Conservation (phyloP, 345 rosid species). For the Sapria himalayana region DNA sequence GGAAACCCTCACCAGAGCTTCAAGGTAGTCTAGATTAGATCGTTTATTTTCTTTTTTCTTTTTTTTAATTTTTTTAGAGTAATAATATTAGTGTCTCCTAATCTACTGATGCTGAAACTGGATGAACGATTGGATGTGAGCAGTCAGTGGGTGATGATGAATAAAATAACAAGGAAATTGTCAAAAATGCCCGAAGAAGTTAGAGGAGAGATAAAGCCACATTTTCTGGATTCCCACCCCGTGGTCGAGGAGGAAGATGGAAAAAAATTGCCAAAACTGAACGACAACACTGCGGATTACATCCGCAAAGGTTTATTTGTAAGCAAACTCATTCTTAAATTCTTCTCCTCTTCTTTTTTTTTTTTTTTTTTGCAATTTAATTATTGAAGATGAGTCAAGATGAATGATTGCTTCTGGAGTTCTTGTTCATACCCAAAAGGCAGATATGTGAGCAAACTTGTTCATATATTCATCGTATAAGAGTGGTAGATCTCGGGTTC, state of each 20-base stretch:
- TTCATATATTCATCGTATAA: too few species aligned
- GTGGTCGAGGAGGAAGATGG: constrained; percentile 61
- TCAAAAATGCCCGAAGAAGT: constrained; percentile 90
- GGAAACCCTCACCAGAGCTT: constrained; percentile 62
- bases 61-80: too few species aligned
- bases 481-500: background rate
- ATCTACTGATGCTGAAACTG: background rate
- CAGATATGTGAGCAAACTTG: too few species aligned
- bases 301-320: constrained; percentile 74
- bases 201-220: constrained; percentile 65
- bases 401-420: too few species aligned
- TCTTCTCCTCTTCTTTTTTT: background rate
- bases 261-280: constrained; percentile 76
- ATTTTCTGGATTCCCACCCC: constrained; percentile 50
- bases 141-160: constrained; percentile 99
- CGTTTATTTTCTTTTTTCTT: background rate
- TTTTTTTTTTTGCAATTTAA: too few species aligned
- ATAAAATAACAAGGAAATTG: constrained; percentile 74
- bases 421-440: too few species aligned
- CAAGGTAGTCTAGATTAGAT: constrained; percentile 34
- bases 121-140: constrained; percentile 8
- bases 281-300: constrained; percentile 47
- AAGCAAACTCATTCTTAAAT: constrained; percentile 10
- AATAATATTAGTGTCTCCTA: background rate
- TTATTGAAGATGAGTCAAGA: too few species aligned